phyloP scores from a whole-genome alignment of 2,329 filamentous ascomycete genomes.

The Colletotrichum navitas region DNA sequence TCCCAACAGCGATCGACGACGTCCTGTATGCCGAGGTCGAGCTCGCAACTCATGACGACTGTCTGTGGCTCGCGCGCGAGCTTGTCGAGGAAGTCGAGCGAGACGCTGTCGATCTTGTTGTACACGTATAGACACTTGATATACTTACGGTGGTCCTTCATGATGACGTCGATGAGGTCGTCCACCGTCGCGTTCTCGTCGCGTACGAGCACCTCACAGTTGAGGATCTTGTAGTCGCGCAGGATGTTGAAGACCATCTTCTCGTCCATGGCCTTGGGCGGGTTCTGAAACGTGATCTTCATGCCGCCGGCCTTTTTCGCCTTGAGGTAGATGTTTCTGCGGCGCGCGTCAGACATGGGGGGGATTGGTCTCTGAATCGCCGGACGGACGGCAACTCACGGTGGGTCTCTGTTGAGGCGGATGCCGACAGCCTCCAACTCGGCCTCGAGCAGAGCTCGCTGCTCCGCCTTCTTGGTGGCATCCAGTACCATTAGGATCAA shows the following conservation, averaged over 20 bases:
- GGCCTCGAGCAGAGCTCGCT: slow-evolving; percentile 87
- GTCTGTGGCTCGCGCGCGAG: slow-evolving; percentile 94
- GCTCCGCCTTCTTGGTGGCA: slow-evolving; percentile 95
- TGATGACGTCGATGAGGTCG: slow-evolving; percentile 99
- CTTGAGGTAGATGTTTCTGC: slow-evolving; percentile 96
- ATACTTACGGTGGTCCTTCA: slow-evolving; percentile 99
- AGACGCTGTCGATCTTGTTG: slow-evolving; percentile 99
- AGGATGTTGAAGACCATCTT: slow-evolving; percentile 99
- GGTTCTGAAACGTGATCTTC: slow-evolving; percentile 95
- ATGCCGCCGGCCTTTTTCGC: slow-evolving; percentile 95
- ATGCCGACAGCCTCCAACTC: slow-evolving; percentile 97
- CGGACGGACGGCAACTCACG: slow-evolving; percentile 64
- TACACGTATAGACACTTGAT: slow-evolving; percentile 96
- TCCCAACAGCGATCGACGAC: slow-evolving; percentile 97
- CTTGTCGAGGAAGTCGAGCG: slow-evolving; percentile 91
- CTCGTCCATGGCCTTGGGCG: slow-evolving; percentile 93
- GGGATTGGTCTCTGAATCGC: background rate
- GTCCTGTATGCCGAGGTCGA: slow-evolving; percentile 92
- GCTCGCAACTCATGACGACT: slow-evolving; percentile 96
- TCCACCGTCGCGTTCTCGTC: slow-evolving; percentile 97
- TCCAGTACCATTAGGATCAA: slow-evolving; percentile 97
- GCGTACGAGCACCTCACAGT: slow-evolving; percentile 94
- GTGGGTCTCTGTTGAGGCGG: slow-evolving; percentile 88
- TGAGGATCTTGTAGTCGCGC: slow-evolving; percentile 98
- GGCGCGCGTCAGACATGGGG: slow-evolving; percentile 24